These are phyloP conservation scores for Dothistroma pini DNA, from an alignment of 2,329 filamentous ascomycete genomes.

Conservation along the genomic window DNA sequence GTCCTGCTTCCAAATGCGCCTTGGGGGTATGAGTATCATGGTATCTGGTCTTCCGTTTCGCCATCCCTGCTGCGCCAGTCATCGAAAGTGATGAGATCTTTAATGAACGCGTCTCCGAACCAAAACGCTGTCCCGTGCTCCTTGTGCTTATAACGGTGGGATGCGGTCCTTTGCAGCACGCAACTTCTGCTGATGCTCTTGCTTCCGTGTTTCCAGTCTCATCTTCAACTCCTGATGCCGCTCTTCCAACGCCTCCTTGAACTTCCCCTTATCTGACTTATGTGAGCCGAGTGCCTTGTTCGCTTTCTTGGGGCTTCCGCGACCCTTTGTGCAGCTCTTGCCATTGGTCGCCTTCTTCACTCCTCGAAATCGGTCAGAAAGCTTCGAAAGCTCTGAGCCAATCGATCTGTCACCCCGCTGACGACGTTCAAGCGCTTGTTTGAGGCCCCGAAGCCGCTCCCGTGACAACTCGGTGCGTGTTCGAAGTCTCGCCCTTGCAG, in stretches of 20 bases:
- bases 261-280: too few relatives aligned
- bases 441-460: slow-evolving; percentile 12
- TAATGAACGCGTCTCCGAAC: not conserved
- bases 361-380: not conserved
- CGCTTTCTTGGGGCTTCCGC: not conserved
- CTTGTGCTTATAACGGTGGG: not conserved
- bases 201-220: not conserved
- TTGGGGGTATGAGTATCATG: not conserved
- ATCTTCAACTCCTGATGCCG: not conserved
- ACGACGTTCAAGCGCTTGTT: slow-evolving; percentile 12
- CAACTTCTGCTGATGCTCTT: not conserved
- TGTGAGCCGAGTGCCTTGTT: not conserved
- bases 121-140: not conserved
- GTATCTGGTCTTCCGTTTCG: not conserved
- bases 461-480: slow-evolving; percentile 17
- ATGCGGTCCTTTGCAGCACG: not conserved
- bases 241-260: too few relatives aligned
- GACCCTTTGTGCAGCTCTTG: not conserved
- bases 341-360: not conserved
- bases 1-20: not conserved
- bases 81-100: not conserved
- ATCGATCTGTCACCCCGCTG: not conserved
- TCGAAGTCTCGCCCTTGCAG: slow-evolving; percentile 16
- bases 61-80: not conserved
- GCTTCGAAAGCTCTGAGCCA: not conserved